Evolutionary conservation across 768 basidiomycete genomes (phyloP).

Genomic region (Amanita subjunquillea): DNA sequence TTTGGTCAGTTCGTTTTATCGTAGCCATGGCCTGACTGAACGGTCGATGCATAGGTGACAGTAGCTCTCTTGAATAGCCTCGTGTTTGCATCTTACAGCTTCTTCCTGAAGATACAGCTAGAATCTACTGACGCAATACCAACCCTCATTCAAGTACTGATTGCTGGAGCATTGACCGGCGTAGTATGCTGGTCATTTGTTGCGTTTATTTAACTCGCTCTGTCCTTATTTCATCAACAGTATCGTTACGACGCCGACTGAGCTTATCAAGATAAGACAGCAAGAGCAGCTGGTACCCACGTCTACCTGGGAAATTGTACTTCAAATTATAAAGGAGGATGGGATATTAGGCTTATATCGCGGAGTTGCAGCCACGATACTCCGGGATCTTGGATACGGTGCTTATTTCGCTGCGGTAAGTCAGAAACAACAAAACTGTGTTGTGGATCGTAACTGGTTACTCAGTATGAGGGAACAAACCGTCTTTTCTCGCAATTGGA

Average conservation of each 20-base stretch:
- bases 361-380: constrained; percentile 60
- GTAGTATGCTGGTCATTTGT: constrained; percentile 63
- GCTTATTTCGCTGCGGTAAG: constrained; percentile 74
- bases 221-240: constrained; percentile 22
- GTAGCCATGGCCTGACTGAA: not conserved
- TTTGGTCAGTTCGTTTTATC: constrained; percentile 37
- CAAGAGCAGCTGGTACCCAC: constrained; percentile 43
- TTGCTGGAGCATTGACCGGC: constrained; percentile 78
- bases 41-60: constrained; percentile 34
- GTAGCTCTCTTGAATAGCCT: constrained; percentile 76
- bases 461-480: constrained; percentile 55
- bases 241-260: constrained; percentile 71
- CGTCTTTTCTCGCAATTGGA: constrained; percentile 31
- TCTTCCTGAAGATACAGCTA: constrained; percentile 62
- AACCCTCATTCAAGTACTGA: constrained; percentile 56
- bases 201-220: not conserved
- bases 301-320: constrained; percentile 43
- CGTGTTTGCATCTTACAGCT: constrained; percentile 78
- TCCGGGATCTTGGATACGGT: constrained; percentile 78
- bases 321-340: constrained; percentile 39
- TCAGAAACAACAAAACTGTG: constrained; percentile 6
- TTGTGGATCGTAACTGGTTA: not conserved
- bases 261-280: constrained; percentile 82
- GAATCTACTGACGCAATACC: constrained; percentile 37
- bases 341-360: constrained; percentile 69